These are phyloP conservation scores for Aspergillus egyptiacus DNA, from an alignment of 495 filamentous ascomycete genomes.

Conservation along the genomic window DNA sequence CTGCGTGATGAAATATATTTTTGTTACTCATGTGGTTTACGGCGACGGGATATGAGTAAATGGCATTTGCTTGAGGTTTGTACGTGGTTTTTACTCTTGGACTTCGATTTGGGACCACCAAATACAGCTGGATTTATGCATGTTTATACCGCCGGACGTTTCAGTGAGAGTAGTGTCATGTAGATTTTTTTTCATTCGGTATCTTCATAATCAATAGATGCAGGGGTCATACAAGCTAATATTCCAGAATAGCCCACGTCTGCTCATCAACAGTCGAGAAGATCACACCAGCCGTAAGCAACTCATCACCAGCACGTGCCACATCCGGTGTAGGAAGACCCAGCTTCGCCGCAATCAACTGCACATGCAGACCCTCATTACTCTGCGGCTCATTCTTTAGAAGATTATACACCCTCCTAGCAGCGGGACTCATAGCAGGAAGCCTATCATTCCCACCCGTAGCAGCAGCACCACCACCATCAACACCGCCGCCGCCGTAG, in stretches of 20 bases:
- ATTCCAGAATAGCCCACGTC: constrained; percentile 69
- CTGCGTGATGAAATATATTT: constrained; percentile 21
- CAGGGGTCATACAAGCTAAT: constrained; percentile 24
- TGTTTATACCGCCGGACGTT: background rate
- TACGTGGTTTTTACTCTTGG: too few relatives aligned
- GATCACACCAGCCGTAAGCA: constrained; percentile 64
- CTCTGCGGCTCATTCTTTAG: constrained; percentile 58
- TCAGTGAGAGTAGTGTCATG: background rate
- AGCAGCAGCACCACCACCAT: constrained; percentile 28
- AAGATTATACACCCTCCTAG: constrained; percentile 61
- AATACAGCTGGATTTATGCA: background rate
- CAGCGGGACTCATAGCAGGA: constrained; percentile 45
- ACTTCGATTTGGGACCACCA: background rate
- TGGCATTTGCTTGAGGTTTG: background rate
- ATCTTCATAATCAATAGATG: background rate
- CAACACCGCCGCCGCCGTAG: too few relatives aligned
- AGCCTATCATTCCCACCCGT: constrained; percentile 30
- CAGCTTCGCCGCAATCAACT: constrained; percentile 60
- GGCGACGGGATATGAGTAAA: background rate
- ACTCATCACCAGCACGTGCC: constrained; percentile 66
- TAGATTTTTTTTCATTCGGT: background rate
- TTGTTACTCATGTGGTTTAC: background rate
- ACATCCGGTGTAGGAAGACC: constrained; percentile 63
- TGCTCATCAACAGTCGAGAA: constrained; percentile 88
- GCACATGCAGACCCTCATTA: constrained; percentile 75